Evolutionary conservation across 208 protist genomes (phyloP), one percentile per base, ranked within the genome.

Genomic region (Crithidia brevicula): DNA sequence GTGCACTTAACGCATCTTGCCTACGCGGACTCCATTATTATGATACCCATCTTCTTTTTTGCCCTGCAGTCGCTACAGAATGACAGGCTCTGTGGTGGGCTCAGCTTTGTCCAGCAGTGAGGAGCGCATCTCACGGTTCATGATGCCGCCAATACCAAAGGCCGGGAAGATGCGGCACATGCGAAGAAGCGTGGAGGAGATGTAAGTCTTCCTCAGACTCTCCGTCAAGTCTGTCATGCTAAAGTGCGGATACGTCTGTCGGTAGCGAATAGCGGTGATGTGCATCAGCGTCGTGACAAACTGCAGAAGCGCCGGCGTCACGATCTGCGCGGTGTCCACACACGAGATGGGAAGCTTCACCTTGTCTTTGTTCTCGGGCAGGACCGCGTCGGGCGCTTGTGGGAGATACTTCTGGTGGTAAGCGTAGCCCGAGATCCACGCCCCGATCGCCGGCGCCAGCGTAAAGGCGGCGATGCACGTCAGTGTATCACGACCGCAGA

Each of bases 221-320:
- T 78, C 54, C 30, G 28, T 66, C 6, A 92, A 60, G 51, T 95
- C 89, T 42, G 75, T 68, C 74, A 73, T 62, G 42, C 65, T 74
- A 31, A 92, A 95, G 36, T 91, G 82, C 27, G 89, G 89, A 71
- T 95, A 88, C 11, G 86, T 91, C 74, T 95, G 89, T n/a, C 84
- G 77, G 67, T 95, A 95, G 5, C 89, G 89, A 58, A 95, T 95
- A 20, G 89, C 90, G 11, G 81, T 80, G 53, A 95, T 95, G 74
- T 95, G 90, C 57, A 95, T 64, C 7, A 93, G 73, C 34, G 90
- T 95, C 45, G 90, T 95, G 16, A 93, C 36, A 22, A 91, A 85
- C 75, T 95, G 90, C 40, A 95, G 73, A 22, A 84, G 56, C 15
- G 84, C 86, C 15, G 90, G 90, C 2, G 87, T 93, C 34, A 89